Conservation (phyloP, 805 yeast species). For the Saturnispora gosingensis region DNA sequence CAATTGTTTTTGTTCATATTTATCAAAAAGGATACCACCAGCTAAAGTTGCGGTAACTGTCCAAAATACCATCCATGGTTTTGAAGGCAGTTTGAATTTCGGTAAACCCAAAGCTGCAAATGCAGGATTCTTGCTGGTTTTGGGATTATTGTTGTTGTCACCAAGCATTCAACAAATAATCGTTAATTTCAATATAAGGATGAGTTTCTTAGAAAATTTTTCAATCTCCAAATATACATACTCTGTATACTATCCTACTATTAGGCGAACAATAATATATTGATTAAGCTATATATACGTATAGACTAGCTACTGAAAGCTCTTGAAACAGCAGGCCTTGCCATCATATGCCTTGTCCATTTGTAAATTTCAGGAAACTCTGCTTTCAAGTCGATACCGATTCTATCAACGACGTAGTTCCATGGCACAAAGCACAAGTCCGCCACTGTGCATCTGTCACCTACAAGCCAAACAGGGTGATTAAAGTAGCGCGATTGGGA, state of each 20-base stretch:
- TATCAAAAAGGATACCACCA: conserved; percentile 78
- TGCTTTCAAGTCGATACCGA: conserved; percentile 76
- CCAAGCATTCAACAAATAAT: conserved; percentile 4
- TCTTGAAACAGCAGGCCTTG: conserved; percentile 82
- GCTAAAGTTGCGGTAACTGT: conserved; percentile 51
- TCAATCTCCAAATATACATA: background rate
- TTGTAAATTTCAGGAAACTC: conserved; percentile 94
- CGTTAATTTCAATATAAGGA: background rate
- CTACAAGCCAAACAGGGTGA: conserved; percentile 92
- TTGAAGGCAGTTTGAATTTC: conserved; percentile 65
- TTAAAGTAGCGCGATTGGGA: conserved; percentile 82
- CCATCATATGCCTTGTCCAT: conserved; percentile 94
- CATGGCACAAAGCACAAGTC: conserved; percentile 92
- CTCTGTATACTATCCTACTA: background rate
- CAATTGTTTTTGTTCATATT: conserved; percentile 56
- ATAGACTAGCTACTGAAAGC: conserved; percentile 40
- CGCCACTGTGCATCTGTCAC: conserved; percentile 75
- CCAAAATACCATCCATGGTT: conserved; percentile 93
- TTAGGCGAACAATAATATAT: background rate
- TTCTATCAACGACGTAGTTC: conserved; percentile 91
- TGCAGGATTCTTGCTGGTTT: conserved; percentile 50
- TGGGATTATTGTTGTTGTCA: conserved; percentile 2
- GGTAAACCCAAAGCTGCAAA: conserved; percentile 80
- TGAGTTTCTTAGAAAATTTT: background rate
- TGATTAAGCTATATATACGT: background rate